phyloP scores from a whole-genome alignment of 495 filamentous ascomycete genomes.

The Pseudotulostoma volvatum region DNA sequence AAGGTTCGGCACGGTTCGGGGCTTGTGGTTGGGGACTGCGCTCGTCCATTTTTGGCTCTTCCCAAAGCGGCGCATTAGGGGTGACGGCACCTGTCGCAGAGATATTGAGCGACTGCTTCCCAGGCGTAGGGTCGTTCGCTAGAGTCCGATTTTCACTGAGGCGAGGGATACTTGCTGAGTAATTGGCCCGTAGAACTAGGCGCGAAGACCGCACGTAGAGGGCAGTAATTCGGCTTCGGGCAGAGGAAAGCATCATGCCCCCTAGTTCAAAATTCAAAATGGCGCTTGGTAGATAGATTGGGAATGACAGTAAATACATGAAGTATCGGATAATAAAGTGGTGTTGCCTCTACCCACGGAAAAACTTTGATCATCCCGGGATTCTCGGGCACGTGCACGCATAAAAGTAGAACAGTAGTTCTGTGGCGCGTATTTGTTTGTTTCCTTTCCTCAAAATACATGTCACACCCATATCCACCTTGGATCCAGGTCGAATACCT shows the following conservation, averaged over 20 bases:
- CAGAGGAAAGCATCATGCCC: conserved; percentile 39
- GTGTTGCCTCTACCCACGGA: no score
- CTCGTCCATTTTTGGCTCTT: conserved; percentile 44
- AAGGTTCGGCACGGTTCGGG: conserved; percentile 65
- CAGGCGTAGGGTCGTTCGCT: conserved; percentile 38
- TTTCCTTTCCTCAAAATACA: no score
- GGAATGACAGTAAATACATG: no score
- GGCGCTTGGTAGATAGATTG: no score
- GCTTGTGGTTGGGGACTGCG: conserved; percentile 52
- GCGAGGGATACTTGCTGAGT: conserved; percentile 33
- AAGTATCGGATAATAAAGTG: no score
- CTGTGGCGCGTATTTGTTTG: no score
- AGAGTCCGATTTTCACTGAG: conserved; percentile 32
- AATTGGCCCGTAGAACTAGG: conserved; percentile 23
- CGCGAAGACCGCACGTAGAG: conserved; percentile 23
- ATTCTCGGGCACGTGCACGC: no score
- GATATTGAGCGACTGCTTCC: conserved; percentile 31
- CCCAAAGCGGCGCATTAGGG: conserved; percentile 33
- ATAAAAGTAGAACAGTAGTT: no score
- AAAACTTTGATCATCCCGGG: no score
- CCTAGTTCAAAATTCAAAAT: no score
- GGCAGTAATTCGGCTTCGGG: conserved; percentile 31
- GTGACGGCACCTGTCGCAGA: conserved; percentile 42
- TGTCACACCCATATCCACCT: no score
- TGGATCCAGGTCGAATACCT: no score